Conservation (phyloP, 1,284 basidiomycete genomes). For the Cutaneotrichosporon cutaneum region DNA sequence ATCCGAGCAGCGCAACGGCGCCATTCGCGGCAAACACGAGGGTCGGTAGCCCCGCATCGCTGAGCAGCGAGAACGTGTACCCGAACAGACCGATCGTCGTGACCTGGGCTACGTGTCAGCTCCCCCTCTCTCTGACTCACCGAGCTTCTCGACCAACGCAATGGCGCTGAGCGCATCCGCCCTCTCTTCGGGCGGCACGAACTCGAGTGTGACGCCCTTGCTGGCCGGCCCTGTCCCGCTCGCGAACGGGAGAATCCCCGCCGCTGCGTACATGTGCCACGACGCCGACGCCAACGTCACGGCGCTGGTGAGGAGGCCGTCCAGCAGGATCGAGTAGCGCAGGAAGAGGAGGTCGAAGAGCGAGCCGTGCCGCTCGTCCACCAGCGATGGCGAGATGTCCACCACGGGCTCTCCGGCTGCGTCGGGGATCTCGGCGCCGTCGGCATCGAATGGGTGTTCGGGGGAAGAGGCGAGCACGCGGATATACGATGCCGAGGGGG, state of each 20-base stretch:
- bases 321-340: constrained; percentile 45
- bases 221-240: constrained; percentile 49
- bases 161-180: constrained; percentile 48
- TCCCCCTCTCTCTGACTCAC: constrained; percentile 17
- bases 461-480: not conserved
- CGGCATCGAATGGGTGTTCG: constrained; percentile 28
- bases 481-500: not conserved
- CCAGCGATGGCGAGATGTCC: constrained; percentile 22
- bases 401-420: constrained; percentile 24
- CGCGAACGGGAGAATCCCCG: constrained; percentile 47
- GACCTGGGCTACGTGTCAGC: constrained; percentile 30
- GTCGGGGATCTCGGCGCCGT: constrained; percentile 29
- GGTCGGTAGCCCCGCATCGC: constrained; percentile 33
- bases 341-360: constrained; percentile 51
- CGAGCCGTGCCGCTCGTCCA: constrained; percentile 31
- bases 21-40: constrained; percentile 43
- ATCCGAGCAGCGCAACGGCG: constrained; percentile 41
- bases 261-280: constrained; percentile 50
- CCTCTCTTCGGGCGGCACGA: constrained; percentile 38
- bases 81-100: constrained; percentile 44
- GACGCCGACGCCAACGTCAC: constrained; percentile 30
- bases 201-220: constrained; percentile 51
- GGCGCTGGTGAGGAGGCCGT: constrained; percentile 42
- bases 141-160: constrained; percentile 48
- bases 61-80: constrained; percentile 36